Evolutionary conservation across 2,329 filamentous ascomycete genomes (phyloP).

Genomic region (Colletotrichum sp.): DNA sequence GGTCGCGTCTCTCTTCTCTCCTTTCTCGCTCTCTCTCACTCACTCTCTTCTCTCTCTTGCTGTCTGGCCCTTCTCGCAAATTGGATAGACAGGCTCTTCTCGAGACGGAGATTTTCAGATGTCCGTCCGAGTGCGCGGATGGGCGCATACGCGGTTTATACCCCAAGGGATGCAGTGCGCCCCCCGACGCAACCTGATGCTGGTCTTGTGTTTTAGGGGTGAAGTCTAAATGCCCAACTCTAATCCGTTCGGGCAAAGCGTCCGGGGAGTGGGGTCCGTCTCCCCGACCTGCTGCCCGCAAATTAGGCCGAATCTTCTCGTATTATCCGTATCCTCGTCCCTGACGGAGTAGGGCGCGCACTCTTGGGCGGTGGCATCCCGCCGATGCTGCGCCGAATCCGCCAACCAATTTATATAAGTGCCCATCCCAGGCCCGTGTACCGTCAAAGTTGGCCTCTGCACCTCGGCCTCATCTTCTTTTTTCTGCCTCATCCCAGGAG

Average conservation of each 20-base stretch:
- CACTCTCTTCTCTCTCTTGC: not conserved
- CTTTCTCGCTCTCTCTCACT: not conserved
- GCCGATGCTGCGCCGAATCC: not conserved
- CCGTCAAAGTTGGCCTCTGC: not conserved
- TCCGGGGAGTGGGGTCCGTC: not conserved
- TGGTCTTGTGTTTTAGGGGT: conserved; percentile 14
- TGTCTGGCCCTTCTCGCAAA: not conserved
- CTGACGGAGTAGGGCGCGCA: not conserved
- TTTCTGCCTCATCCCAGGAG: not conserved
- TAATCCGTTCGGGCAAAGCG: not conserved
- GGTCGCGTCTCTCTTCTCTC: not conserved
- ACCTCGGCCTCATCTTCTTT: not conserved
- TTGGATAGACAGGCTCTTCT: not conserved
- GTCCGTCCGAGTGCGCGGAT: conserved; percentile 1
- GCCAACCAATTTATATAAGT: not conserved
- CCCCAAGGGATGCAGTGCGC: not conserved
- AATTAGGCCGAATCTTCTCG: not conserved
- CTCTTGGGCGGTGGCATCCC: not conserved
- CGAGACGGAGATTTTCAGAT: not conserved
- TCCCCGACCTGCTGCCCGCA: not conserved
- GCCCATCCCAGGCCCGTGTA: not conserved
- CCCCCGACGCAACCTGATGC: conserved; percentile 4
- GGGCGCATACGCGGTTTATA: conserved; percentile 8
- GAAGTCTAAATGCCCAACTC: conserved; percentile 13
- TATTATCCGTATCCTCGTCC: not conserved